Conservation (phyloP, 257 asterid species). For the Ligustrum vulgare region DNA sequence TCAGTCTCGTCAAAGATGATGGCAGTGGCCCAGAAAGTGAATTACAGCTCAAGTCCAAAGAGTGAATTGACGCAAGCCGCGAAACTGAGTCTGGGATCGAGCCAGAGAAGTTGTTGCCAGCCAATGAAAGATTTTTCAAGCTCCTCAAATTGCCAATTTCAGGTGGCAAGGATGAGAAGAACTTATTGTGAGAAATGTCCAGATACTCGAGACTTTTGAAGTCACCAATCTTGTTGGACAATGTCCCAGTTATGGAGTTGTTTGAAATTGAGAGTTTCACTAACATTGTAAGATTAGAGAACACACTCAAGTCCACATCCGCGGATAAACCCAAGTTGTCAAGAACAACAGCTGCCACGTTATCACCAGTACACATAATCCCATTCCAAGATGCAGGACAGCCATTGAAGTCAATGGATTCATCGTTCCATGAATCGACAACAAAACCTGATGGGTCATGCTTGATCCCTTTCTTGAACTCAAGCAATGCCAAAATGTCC, state of each 20-base stretch:
- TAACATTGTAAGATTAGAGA: constrained; percentile 82
- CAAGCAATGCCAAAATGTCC: constrained; percentile 77
- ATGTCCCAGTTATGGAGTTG: constrained; percentile 70
- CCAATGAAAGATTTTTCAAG: constrained; percentile 68
- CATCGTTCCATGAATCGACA: constrained; percentile 89
- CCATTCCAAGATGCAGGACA: constrained; percentile 99
- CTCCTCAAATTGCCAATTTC: constrained; percentile 59
- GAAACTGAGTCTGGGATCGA: constrained; percentile 65
- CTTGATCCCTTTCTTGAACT: constrained; percentile 91
- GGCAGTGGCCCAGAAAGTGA: constrained; percentile 71
- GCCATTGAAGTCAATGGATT: constrained; percentile 93
- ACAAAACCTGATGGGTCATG: constrained; percentile 93
- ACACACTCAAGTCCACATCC: constrained; percentile 67
- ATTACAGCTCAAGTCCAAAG: constrained; percentile 75
- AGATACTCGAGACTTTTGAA: constrained; percentile 77
- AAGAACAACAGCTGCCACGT: constrained; percentile 90
- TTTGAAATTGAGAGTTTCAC: constrained; percentile 84
- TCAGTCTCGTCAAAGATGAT: constrained; percentile 53
- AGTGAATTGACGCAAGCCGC: constrained; percentile 57
- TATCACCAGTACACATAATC: constrained; percentile 91
- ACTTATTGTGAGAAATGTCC: constrained; percentile 74
- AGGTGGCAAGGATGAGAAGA: constrained; percentile 66
- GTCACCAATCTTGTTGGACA: constrained; percentile 53
- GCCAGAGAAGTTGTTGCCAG: constrained; percentile 88
- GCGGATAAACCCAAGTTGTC: constrained; percentile 73